phyloP scores from a whole-genome alignment of 2,329 filamentous ascomycete species.

The Claviceps monticola region DNA sequence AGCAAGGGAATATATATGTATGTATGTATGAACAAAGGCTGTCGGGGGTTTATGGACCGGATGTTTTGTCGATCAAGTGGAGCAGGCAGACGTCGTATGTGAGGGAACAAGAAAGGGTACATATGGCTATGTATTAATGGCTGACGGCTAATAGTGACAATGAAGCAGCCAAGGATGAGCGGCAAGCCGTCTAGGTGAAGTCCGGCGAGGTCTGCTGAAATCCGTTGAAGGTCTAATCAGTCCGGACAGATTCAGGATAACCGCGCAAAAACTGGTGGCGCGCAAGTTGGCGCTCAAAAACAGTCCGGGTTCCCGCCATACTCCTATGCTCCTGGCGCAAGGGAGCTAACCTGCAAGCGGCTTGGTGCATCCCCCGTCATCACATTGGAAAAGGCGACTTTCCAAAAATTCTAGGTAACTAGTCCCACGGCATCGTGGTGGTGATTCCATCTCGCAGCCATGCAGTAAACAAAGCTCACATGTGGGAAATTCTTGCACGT shows the following conservation, averaged over 20 bases:
- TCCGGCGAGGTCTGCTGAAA: no score
- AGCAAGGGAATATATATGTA: background rate
- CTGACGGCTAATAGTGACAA: background rate
- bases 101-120: background rate
- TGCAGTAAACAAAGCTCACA: no score
- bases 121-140: background rate
- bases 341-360: background rate
- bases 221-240: background rate
- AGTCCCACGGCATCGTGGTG: no score
- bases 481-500: no score
- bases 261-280: background rate
- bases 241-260: background rate
- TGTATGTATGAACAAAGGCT: background rate
- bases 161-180: background rate
- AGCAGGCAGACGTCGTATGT: background rate
- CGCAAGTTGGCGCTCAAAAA: background rate
- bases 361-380: background rate
- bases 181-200: background rate
- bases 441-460: no score
- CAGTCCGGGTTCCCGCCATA: no score
- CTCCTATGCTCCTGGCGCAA: background rate
- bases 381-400: no score
- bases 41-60: constrained; percentile 10
- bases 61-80: constrained; percentile 20
- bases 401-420: background rate